Evolutionary conservation across 768 basidiomycete genomes (phyloP).

Genomic region (Scleroderma citrinum): DNA sequence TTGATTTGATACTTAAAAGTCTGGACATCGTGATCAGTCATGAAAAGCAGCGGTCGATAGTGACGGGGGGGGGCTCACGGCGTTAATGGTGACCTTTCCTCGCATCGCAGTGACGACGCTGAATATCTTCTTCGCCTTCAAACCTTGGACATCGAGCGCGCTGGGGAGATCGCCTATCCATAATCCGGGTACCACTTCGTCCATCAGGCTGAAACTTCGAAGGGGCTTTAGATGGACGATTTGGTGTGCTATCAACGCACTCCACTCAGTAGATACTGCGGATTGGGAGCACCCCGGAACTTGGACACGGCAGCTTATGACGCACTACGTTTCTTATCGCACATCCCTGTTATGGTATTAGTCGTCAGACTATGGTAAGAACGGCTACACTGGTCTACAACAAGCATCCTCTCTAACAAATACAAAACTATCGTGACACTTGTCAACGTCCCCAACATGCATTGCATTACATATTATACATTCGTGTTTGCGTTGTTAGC

Average conservation of each 20-base stretch:
- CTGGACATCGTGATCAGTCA: slow-evolving; percentile 32
- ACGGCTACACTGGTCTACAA: too few species aligned
- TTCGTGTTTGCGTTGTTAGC: not conserved
- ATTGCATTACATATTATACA: not conserved
- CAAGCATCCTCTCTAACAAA: too few species aligned
- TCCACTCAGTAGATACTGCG: too few species aligned
- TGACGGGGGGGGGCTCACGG: slow-evolving; percentile 37
- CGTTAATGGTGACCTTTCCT: slow-evolving; percentile 57
- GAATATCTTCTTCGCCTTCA: slow-evolving; percentile 68
- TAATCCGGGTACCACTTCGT: slow-evolving; percentile 71
- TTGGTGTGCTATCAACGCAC: too few species aligned
- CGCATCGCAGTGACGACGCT: slow-evolving; percentile 72
- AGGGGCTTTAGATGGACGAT: not conserved
- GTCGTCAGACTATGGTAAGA: too few species aligned
- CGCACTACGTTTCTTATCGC: too few species aligned
- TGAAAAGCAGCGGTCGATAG: not conserved
- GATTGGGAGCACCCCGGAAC: too few species aligned
- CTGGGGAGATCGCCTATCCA: slow-evolving; percentile 83
- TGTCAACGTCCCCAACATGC: not conserved
- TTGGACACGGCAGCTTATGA: too few species aligned
- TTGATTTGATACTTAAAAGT: slow-evolving; percentile 77
- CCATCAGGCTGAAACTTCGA: slow-evolving; percentile 39
- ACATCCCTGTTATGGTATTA: too few species aligned
- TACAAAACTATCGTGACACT: too few species aligned
- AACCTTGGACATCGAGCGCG: slow-evolving; percentile 53